A percentile compares a stretch with the other conserved stretches of the same genome.
Evolutionary conservation across 2,329 filamentous ascomycete species (phyloP).

Genomic region (Ramularia collo-cygni): DNA sequence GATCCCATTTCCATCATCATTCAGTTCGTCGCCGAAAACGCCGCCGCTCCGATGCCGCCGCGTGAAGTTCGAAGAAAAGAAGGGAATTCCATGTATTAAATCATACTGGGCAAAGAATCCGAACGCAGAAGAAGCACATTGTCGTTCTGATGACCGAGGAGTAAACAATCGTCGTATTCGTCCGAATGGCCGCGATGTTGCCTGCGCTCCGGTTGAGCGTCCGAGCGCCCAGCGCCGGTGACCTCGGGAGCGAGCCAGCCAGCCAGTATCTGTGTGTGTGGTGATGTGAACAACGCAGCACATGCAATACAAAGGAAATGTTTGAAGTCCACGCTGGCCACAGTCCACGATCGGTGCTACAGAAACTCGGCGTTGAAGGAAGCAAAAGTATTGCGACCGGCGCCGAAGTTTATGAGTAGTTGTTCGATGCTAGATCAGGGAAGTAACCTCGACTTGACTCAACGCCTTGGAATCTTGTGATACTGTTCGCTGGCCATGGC

Average conservation of each 20-base stretch:
- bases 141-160: not conserved
- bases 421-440: slow-evolving; percentile 35
- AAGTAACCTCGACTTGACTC: slow-evolving; percentile 43
- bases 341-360: too few relatives aligned
- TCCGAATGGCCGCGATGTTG: too few relatives aligned
- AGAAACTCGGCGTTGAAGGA: not conserved
- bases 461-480: slow-evolving; percentile 41
- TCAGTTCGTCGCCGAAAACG: too few relatives aligned
- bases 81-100: too few relatives aligned
- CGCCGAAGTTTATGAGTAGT: slow-evolving; percentile 10
- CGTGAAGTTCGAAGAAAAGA: too few relatives aligned
- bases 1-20: too few relatives aligned
- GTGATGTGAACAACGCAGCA: slow-evolving; percentile 20
- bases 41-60: too few relatives aligned
- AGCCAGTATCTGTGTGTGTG: slow-evolving; percentile 10
- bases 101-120: too few relatives aligned
- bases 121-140: not conserved
- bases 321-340: too few relatives aligned
- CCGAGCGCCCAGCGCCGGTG: slow-evolving; percentile 14
- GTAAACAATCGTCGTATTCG: too few relatives aligned
- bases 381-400: not conserved
- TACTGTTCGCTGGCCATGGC: slow-evolving; percentile 33
- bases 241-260: slow-evolving; percentile 8
- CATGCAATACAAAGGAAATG: slow-evolving; percentile 21
- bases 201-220: slow-evolving; percentile 2